These are phyloP conservation scores for Gastrolobium villosum DNA, from an alignment of 306 rosid species.

Conservation along the genomic window DNA sequence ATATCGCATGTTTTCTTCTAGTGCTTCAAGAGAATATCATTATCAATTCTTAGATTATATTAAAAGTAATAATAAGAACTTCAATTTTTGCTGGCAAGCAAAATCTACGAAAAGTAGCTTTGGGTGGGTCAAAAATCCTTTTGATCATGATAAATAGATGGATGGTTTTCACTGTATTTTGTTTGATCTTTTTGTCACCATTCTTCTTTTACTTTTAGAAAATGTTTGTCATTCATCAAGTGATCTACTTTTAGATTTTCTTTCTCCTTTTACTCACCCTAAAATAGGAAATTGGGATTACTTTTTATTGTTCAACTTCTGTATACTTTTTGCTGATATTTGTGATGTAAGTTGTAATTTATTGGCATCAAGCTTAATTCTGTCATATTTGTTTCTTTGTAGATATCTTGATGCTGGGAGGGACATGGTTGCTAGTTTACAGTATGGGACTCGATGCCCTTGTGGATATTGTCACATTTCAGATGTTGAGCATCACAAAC, in stretches of 20 bases:
- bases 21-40: slow-evolving; percentile 8
- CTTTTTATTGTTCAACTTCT: slow-evolving; percentile 14
- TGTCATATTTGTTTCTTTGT: slow-evolving; percentile 47
- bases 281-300: slow-evolving; percentile 28
- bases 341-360: slow-evolving; percentile 26
- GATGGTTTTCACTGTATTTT: neutral
- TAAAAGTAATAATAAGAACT: neutral
- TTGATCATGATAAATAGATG: neutral
- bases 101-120: neutral
- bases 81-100: neutral
- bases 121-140: neutral
- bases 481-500: slow-evolving; percentile 90
- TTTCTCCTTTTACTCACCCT: neutral
- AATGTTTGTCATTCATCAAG: slow-evolving; percentile 25
- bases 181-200: slow-evolving; percentile 9
- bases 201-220: slow-evolving; percentile 31
- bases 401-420: slow-evolving; percentile 97
- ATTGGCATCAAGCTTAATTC: slow-evolving; percentile 21
- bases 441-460: slow-evolving; percentile 87
- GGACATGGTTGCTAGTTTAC: slow-evolving; percentile 93
- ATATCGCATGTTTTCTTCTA: slow-evolving; percentile 3
- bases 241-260: neutral
- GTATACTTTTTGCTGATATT: slow-evolving; percentile 17
- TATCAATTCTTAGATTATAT: slow-evolving; percentile 7
- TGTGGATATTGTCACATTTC: slow-evolving; percentile 98